phyloP scores from a whole-genome alignment of 768 basidiomycete species.

The Naganishia kalamii region DNA sequence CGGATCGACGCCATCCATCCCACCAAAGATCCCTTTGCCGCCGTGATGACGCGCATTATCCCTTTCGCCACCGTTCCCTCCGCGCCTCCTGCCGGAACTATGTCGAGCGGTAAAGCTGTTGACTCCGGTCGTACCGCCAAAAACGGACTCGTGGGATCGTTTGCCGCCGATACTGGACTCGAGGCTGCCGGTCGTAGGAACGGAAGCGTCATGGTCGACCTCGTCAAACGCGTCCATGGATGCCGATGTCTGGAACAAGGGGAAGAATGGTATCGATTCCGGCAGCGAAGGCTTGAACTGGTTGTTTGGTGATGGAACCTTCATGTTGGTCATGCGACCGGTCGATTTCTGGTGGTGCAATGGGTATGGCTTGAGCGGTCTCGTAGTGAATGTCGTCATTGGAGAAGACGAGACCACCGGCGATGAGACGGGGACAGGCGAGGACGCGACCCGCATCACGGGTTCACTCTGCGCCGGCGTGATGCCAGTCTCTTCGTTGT shows the following conservation, averaged over 20 bases:
- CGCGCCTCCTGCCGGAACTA: not conserved
- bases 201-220: not conserved
- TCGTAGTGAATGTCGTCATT: not conserved
- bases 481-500: not conserved
- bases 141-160: conserved; percentile 9
- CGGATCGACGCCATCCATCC: not conserved
- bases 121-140: not conserved
- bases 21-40: not conserved
- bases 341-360: conserved; percentile 8
- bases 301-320: not conserved
- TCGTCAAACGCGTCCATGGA: conserved; percentile 5
- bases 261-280: conserved; percentile 13
- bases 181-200: not conserved
- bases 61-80: not conserved
- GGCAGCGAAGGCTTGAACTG: conserved; percentile 10
- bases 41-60: not conserved
- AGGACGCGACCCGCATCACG: not conserved
- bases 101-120: not conserved
- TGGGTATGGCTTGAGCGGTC: conserved; percentile 5
- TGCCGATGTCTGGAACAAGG: conserved; percentile 4
- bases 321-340: conserved; percentile 7
- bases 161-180: conserved; percentile 2
- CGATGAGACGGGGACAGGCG: not conserved
- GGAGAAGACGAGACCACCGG: not conserved
- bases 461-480: not conserved